A percentile compares a stretch with the other conserved stretches of the same genome.
Conservation (phyloP, 768 basidiomycete species). For the Rickenella mellea region DNA sequence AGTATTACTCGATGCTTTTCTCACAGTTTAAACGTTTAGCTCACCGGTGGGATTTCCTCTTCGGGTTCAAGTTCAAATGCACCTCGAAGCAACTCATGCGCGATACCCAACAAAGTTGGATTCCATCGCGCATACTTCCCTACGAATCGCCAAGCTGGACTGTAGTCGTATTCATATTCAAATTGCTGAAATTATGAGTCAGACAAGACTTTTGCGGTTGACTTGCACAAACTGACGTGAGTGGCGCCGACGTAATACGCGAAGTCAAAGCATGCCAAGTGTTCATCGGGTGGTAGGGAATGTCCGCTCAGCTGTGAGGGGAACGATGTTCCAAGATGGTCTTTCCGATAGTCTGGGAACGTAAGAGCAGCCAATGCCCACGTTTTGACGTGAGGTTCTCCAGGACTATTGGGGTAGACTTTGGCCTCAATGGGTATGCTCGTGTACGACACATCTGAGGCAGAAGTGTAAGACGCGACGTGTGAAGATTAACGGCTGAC, state of each 20-base stretch:
- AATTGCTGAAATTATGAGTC: slow-evolving; percentile 26
- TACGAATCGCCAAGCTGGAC: slow-evolving; percentile 49
- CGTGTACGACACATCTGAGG: slow-evolving; percentile 27
- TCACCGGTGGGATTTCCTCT: slow-evolving; percentile 34
- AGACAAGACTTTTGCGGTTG: too few species aligned
- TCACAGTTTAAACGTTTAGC: slow-evolving; percentile 11
- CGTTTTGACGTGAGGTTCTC: slow-evolving; percentile 23
- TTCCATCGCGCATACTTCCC: slow-evolving; percentile 45
- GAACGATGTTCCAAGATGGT: slow-evolving; percentile 2
- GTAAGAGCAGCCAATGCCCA: slow-evolving; percentile 22
- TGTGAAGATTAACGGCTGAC: slow-evolving; percentile 15
- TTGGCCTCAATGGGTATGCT: slow-evolving; percentile 22
- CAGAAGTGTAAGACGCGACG: slow-evolving; percentile 16
- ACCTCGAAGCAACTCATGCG: slow-evolving; percentile 34
- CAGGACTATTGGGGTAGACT: slow-evolving; percentile 19
- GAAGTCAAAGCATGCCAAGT: slow-evolving; percentile 30
- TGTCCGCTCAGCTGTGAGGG: slow-evolving; percentile 7
- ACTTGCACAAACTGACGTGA: slow-evolving; percentile 16
- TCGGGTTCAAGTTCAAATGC: slow-evolving; percentile 29
- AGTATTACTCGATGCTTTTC: too few species aligned
- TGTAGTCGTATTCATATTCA: slow-evolving; percentile 48
- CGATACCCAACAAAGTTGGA: slow-evolving; percentile 27
- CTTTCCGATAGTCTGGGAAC: slow-evolving; percentile 21
- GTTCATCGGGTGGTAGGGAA: slow-evolving; percentile 24
- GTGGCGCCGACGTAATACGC: slow-evolving; percentile 27